A percentile compares a stretch with the other conserved stretches of the same genome.
Conservation (phyloP, 306 rosid species). For the Cicer yamashitae region DNA sequence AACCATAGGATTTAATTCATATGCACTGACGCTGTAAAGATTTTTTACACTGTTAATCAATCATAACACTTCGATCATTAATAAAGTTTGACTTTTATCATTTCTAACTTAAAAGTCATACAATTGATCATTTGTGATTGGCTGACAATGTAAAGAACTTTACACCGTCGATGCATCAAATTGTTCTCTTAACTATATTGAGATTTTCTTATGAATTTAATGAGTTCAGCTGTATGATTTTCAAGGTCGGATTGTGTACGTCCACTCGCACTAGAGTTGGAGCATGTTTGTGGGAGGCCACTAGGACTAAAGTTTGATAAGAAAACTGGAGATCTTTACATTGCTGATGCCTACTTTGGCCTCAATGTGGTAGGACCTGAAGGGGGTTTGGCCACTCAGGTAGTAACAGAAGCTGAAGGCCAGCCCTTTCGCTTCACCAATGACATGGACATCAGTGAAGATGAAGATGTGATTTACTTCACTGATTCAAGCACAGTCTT, state of each 20-base stretch:
- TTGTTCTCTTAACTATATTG: background rate
- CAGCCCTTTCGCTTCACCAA: slow-evolving; percentile 77
- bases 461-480: slow-evolving; percentile 73
- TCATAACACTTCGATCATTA: too few species aligned
- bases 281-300: slow-evolving; percentile 93
- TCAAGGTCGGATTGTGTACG: slow-evolving; percentile 69
- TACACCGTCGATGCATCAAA: too few species aligned
- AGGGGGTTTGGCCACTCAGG: slow-evolving; percentile 81
- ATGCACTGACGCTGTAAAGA: too few species aligned
- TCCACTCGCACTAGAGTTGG: slow-evolving; percentile 85
- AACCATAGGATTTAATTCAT: too few species aligned
- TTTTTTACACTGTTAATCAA: too few species aligned
- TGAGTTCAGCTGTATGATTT: slow-evolving; percentile 32
- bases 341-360: slow-evolving; percentile 93
- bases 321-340: slow-evolving; percentile 81
- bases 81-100: too few species aligned
- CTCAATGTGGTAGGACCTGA: slow-evolving; percentile 80
- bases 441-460: slow-evolving; percentile 80
- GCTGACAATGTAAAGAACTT: too few species aligned
- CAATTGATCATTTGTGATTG: too few species aligned
- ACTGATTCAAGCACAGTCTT: slow-evolving; percentile 72
- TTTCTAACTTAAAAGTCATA: too few species aligned
- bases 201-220: slow-evolving; percentile 3
- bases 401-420: slow-evolving; percentile 76
- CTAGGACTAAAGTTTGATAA: slow-evolving; percentile 76